phyloP scores from a whole-genome alignment of 805 yeast genomes.

The Candida coquimbonensis region DNA sequence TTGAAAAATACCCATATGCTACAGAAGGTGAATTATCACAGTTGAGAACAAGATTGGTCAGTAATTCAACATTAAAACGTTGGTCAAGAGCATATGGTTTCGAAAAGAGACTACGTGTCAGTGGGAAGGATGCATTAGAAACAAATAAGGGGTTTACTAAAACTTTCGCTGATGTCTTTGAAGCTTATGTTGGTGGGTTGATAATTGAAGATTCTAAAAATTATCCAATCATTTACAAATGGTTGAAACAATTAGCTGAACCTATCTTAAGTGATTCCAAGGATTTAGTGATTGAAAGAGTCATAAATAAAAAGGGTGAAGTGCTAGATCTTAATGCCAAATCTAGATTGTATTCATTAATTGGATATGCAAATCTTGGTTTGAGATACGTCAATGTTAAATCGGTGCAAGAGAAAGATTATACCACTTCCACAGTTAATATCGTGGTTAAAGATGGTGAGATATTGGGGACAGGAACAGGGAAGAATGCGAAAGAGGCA shows the following conservation, averaged over 20 bases:
- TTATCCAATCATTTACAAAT: conserved; percentile 41
- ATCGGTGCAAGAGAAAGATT: conserved; percentile 26
- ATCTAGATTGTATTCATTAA: conserved; percentile 63
- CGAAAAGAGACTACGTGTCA: conserved; percentile 44
- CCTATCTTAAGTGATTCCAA: conserved; percentile 30
- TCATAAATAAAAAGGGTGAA: conserved; percentile 11
- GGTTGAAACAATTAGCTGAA: conserved; percentile 49
- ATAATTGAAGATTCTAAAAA: conserved; percentile 48
- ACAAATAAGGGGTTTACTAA: conserved; percentile 49
- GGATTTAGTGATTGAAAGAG: conserved; percentile 3
- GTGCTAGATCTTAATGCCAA: conserved; percentile 60
- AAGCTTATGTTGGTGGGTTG: conserved; percentile 89
- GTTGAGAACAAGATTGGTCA: conserved; percentile 62
- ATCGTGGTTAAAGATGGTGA: conserved; percentile 60
- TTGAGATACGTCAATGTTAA: conserved; percentile 46
- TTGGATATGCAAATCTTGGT: conserved; percentile 67
- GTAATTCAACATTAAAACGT: conserved; percentile 62
- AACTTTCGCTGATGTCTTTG: conserved; percentile 86
- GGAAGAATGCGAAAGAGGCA: conserved; percentile 65
- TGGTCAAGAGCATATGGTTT: conserved; percentile 68
- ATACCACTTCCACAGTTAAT: conserved; percentile 48
- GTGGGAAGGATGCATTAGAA: conserved; percentile 35
- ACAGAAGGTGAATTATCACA: conserved; percentile 77
- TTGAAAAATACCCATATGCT: conserved; percentile 56
- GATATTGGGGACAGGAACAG: conserved; percentile 65